These are phyloP conservation scores for Phaeotremella fagi DNA, from an alignment of 768 basidiomycete genomes.

Conservation along the genomic window DNA sequence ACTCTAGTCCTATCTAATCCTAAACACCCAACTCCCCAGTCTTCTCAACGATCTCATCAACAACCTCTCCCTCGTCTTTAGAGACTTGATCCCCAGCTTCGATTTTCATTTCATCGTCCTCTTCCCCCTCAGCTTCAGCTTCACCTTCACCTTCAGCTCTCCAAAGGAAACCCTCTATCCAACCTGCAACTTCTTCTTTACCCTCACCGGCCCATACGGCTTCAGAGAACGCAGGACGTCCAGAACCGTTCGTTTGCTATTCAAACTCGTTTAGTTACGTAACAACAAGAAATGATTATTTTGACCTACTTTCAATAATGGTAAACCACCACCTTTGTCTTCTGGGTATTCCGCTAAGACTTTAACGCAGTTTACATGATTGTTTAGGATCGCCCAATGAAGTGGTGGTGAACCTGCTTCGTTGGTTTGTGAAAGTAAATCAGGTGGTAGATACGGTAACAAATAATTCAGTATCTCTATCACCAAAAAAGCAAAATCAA, in stretches of 20 bases:
- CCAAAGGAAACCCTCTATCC: constrained; percentile 57
- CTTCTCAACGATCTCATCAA: constrained; percentile 32
- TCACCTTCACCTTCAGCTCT: constrained; percentile 71
- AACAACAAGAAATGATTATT: constrained; percentile 24
- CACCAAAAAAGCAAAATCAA: constrained; percentile 10
- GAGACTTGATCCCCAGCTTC: constrained; percentile 76
- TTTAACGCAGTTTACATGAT: constrained; percentile 57
- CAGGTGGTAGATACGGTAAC: constrained; percentile 58
- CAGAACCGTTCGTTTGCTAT: constrained; percentile 39
- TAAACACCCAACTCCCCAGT: constrained; percentile 20
- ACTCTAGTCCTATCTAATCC: no score
- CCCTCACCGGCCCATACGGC: constrained; percentile 46
- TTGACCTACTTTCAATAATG: constrained; percentile 36
- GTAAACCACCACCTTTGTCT: constrained; percentile 45
- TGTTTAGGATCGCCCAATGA: constrained; percentile 87
- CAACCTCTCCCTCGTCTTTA: constrained; percentile 51
- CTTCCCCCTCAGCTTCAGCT: constrained; percentile 68
- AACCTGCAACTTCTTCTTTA: constrained; percentile 47
- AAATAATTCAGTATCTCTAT: constrained; percentile 73
- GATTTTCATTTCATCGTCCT: constrained; percentile 77
- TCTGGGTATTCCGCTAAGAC: constrained; percentile 40
- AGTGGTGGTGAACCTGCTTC: constrained; percentile 71
- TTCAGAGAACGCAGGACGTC: constrained; percentile 45
- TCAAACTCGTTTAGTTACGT: constrained; percentile 1
- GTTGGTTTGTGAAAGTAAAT: constrained; percentile 63